phyloP scores from a whole-genome alignment of 1,284 basidiomycete genomes.

The Ganoderma sinense region DNA sequence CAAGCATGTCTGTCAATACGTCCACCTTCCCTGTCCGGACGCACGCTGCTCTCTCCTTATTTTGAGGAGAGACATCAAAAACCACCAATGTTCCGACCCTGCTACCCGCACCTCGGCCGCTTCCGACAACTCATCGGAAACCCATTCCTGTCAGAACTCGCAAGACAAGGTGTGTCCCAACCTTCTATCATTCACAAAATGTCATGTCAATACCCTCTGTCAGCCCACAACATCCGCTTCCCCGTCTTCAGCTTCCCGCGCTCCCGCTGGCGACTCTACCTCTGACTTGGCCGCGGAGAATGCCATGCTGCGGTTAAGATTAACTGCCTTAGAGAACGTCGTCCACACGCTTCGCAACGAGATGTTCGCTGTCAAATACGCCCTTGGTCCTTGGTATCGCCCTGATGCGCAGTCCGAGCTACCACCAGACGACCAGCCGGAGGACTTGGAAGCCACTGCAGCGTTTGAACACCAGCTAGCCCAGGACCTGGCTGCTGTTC shows the following conservation, averaged over 20 bases:
- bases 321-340: slow-evolving; percentile 33
- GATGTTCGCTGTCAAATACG: slow-evolving; percentile 33
- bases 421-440: neutral
- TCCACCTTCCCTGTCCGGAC: slow-evolving; percentile 61
- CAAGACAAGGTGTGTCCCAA: slow-evolving; percentile 4
- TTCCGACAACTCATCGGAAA: neutral
- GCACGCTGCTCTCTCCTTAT: slow-evolving; percentile 52
- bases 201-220: neutral
- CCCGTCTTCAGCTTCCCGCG: neutral
- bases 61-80: slow-evolving; percentile 49
- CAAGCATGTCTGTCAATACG: slow-evolving; percentile 65
- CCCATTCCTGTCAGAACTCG: neutral
- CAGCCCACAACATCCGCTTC: neutral
- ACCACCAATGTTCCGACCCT: slow-evolving; percentile 24
- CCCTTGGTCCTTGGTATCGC: slow-evolving; percentile 36
- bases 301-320: slow-evolving; percentile 28
- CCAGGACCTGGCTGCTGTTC: slow-evolving; percentile 21
- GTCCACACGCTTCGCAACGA: slow-evolving; percentile 30
- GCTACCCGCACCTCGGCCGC: neutral
- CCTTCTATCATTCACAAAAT: neutral
- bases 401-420: slow-evolving; percentile 17
- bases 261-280: neutral
- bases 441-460: slow-evolving; percentile 4
- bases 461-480: slow-evolving; percentile 17
- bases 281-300: slow-evolving; percentile 31